Evolutionary conservation across 495 filamentous ascomycete species (phyloP).

Genomic region (Peziza echinospora): DNA sequence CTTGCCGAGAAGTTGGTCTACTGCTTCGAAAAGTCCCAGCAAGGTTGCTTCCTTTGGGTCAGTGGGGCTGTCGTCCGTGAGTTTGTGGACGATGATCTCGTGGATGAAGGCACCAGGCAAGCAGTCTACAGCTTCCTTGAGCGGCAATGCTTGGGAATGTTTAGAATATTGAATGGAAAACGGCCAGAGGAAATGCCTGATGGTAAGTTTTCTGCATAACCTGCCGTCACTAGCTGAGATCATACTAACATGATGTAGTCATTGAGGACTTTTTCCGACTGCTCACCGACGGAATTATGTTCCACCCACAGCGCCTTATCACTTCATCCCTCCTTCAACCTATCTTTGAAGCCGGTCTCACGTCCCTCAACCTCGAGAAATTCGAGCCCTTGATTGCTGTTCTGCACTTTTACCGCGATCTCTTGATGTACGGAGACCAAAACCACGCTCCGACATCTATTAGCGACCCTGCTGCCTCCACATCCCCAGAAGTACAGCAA

Average conservation of each 20-base stretch:
- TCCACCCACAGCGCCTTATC: slow-evolving; percentile 67
- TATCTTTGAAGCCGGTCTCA: slow-evolving; percentile 69
- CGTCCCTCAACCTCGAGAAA: slow-evolving; percentile 68
- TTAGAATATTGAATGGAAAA: slow-evolving; percentile 70
- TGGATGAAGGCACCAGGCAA: slow-evolving; percentile 62
- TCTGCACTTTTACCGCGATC: slow-evolving; percentile 80
- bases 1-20: slow-evolving; percentile 69
- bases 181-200: slow-evolving; percentile 76
- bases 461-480: slow-evolving; percentile 40
- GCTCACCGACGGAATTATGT: slow-evolving; percentile 70
- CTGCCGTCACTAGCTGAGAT: background rate
- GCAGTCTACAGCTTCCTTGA: slow-evolving; percentile 89
- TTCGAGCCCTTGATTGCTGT: slow-evolving; percentile 75
- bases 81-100: slow-evolving; percentile 69
- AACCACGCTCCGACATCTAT: slow-evolving; percentile 18
- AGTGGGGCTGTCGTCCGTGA: slow-evolving; percentile 87
- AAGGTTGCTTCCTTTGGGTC: slow-evolving; percentile 95
- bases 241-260: slow-evolving; percentile 29
- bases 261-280: slow-evolving; percentile 98
- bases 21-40: slow-evolving; percentile 65
- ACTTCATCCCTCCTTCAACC: slow-evolving; percentile 48
- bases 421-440: slow-evolving; percentile 67
- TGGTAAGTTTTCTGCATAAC: slow-evolving; percentile 27
- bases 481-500: slow-evolving; percentile 40
- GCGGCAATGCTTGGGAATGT: slow-evolving; percentile 67